These are phyloP conservation scores for Calonectria pseudoreteaudii DNA, from an alignment of 2,329 filamentous ascomycete genomes.

Conservation along the genomic window DNA sequence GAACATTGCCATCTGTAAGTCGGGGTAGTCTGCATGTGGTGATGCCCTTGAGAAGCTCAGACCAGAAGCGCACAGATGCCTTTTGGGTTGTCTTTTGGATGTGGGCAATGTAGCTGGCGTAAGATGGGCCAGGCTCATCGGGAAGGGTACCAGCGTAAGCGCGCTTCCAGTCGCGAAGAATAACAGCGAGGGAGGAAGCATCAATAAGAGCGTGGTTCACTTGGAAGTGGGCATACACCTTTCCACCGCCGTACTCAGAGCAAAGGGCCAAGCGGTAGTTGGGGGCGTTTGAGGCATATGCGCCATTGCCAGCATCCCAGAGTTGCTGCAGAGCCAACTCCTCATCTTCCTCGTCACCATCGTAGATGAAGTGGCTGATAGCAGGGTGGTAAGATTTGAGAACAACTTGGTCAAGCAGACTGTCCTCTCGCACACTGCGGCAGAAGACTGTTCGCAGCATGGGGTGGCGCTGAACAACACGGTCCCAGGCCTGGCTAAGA, in stretches of 20 bases:
- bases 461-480: conserved; percentile 55
- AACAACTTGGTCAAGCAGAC: conserved; percentile 60
- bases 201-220: conserved; percentile 40
- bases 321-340: conserved; percentile 11
- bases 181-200: conserved; percentile 34
- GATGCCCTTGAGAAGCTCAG: conserved; percentile 21
- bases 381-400: conserved; percentile 40
- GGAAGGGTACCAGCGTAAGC: conserved; percentile 20
- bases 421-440: conserved; percentile 56
- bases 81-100: conserved; percentile 20
- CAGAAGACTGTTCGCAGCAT: conserved; percentile 61
- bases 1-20: conserved; percentile 22
- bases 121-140: conserved; percentile 25
- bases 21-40: conserved; percentile 33
- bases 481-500: conserved; percentile 49
- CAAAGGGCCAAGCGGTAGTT: conserved; percentile 35
- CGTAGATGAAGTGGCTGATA: conserved; percentile 20
- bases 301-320: conserved; percentile 8
- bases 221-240: conserved; percentile 37
- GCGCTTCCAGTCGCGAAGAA: conserved; percentile 33
- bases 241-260: conserved; percentile 23
- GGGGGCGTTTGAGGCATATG: conserved; percentile 5
- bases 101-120: conserved; percentile 32
- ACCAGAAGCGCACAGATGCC: conserved; percentile 22
- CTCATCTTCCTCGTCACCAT: conserved; percentile 24